Percentiles rank a stretch among this genome's conserved stretches.
Evolutionary conservation across 768 basidiomycete species (phyloP).

Genomic region (Cystoderma amianthinum): DNA sequence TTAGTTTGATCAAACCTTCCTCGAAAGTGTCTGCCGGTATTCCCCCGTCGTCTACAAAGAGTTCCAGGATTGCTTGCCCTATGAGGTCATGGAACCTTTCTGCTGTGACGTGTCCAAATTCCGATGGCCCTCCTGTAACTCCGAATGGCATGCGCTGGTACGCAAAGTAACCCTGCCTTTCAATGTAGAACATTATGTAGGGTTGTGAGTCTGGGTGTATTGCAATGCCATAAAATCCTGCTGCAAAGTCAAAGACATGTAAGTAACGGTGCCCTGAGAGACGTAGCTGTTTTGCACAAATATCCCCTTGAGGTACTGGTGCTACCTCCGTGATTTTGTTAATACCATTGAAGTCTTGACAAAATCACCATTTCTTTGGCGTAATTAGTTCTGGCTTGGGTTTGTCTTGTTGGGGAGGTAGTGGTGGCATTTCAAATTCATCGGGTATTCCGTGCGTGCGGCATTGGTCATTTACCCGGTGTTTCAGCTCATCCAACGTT

Average conservation of each 20-base stretch:
- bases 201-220: conserved; percentile 10
- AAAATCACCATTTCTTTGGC: conserved; percentile 26
- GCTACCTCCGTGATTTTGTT: conserved; percentile 21
- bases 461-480: conserved; percentile 25
- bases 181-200: conserved; percentile 8
- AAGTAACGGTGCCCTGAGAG: conserved; percentile 27
- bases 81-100: conserved; percentile 16
- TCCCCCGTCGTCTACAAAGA: conserved; percentile 34
- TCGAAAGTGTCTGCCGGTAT: conserved; percentile 22
- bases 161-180: conserved; percentile 2
- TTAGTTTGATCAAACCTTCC: conserved; percentile 14
- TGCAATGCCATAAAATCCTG: conserved; percentile 23
- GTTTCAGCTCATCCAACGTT: conserved; percentile 23
- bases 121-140: conserved; percentile 26
- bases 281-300: conserved; percentile 26
- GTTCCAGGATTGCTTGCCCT: conserved; percentile 15
- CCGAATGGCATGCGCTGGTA: conserved; percentile 32
- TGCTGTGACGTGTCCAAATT: conserved; percentile 22
- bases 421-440: conserved; percentile 13
- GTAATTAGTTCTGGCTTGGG: not conserved
- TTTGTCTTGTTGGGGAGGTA: conserved; percentile 3
- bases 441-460: conserved; percentile 12
- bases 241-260: conserved; percentile 27
- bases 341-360: conserved; percentile 26
- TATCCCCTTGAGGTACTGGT: conserved; percentile 29